A percentile compares a stretch with the other conserved stretches of the same genome.
Conservation (phyloP, 2,329 filamentous ascomycete genomes). For the Hypoxylon sp. region DNA sequence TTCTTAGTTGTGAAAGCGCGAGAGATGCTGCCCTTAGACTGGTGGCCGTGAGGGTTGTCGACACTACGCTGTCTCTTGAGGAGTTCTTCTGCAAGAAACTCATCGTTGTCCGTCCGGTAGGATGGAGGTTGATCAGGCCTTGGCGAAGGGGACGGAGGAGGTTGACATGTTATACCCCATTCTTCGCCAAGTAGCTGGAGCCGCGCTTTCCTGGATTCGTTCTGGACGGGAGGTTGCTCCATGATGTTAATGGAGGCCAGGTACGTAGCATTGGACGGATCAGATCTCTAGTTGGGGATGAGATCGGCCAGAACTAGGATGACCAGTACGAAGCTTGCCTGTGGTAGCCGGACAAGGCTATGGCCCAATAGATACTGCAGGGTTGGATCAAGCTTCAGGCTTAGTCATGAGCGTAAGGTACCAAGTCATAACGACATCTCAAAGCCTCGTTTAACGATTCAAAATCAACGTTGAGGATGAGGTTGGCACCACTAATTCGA, state of each 20-base stretch:
- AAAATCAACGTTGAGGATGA: not conserved
- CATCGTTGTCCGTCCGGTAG: conserved; percentile 62
- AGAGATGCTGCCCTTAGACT: conserved; percentile 57
- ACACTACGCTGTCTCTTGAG: conserved; percentile 61
- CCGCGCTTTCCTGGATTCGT: conserved; percentile 60
- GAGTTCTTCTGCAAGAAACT: conserved; percentile 66
- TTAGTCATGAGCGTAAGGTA: conserved; percentile 24
- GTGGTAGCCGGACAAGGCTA: not conserved
- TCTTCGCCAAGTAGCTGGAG: conserved; percentile 64
- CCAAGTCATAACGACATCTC: not conserved
- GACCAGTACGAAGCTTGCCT: conserved; percentile 8
- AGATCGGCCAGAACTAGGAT: conserved; percentile 2
- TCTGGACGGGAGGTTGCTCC: conserved; percentile 46
- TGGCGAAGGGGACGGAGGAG: conserved; percentile 55
- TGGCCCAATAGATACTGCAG: not conserved
- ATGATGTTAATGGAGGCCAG: conserved; percentile 40
- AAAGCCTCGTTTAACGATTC: conserved; percentile 14
- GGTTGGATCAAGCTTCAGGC: conserved; percentile 8
- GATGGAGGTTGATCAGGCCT: conserved; percentile 59
- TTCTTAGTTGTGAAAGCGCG: conserved; percentile 62
- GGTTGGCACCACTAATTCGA: conserved; percentile 4
- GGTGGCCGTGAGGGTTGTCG: conserved; percentile 50
- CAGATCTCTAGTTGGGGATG: not conserved
- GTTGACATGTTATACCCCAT: conserved; percentile 61
- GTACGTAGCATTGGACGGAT: conserved; percentile 28